Conservation (phyloP, 768 basidiomycete genomes). For the Trametes cubensis region DNA sequence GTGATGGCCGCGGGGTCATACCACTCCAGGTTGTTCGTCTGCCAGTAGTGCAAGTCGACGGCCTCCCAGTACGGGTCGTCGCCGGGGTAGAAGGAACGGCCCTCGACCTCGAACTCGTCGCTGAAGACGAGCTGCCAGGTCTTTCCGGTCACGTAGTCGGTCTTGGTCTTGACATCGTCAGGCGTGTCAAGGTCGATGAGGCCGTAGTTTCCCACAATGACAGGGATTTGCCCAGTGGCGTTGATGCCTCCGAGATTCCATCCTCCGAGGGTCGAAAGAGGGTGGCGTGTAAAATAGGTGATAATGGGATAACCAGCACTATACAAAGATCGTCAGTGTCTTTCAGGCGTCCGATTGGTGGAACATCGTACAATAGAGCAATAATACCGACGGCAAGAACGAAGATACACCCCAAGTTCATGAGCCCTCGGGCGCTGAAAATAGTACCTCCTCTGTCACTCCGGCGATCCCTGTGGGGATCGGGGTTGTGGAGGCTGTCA, state of each 20-base stretch:
- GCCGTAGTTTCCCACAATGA: constrained; percentile 63
- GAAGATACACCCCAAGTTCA: constrained; percentile 71
- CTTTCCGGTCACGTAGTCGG: constrained; percentile 64
- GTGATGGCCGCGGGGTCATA: constrained; percentile 74
- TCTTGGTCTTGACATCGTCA: constrained; percentile 51
- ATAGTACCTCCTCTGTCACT: constrained; percentile 44
- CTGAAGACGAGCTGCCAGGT: constrained; percentile 77
- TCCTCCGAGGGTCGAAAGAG: constrained; percentile 40
- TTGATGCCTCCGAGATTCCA: constrained; percentile 50
- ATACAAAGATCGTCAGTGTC: neutral
- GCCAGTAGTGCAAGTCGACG: constrained; percentile 47
- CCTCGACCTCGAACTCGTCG: constrained; percentile 84
- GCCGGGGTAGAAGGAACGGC: constrained; percentile 83
- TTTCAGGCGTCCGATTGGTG: neutral
- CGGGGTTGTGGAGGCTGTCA: constrained; percentile 65
- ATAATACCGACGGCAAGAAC: constrained; percentile 52
- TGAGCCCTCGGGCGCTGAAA: constrained; percentile 61
- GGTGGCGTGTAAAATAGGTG: constrained; percentile 36
- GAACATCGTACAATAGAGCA: constrained; percentile 39
- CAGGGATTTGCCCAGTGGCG: constrained; percentile 50
- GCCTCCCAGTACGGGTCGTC: constrained; percentile 61
- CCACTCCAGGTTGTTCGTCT: constrained; percentile 70
- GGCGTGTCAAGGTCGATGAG: constrained; percentile 67
- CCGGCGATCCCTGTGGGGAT: constrained; percentile 34
- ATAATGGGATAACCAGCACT: constrained; percentile 49